Percentiles rank a stretch among this genome's conserved stretches.
These are phyloP conservation scores for Populus alba DNA, from an alignment of 345 rosid species.

Conservation along the genomic window DNA sequence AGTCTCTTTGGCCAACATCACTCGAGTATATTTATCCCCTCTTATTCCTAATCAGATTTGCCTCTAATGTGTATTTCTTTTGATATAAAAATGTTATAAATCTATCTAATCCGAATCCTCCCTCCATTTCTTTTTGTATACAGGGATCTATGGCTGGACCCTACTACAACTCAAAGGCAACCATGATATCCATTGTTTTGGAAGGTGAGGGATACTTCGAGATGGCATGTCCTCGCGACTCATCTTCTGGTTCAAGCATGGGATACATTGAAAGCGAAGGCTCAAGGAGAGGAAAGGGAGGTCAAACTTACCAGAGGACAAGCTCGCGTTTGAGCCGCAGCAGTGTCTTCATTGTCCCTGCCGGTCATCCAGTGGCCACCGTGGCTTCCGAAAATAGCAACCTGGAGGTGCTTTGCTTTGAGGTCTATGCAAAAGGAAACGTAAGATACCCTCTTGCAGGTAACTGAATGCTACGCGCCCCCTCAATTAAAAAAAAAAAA, in stretches of 20 bases:
- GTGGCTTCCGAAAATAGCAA: slow-evolving; percentile 17
- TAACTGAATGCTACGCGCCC: not conserved
- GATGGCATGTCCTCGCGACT: slow-evolving; percentile 23
- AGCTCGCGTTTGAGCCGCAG: slow-evolving; percentile 7
- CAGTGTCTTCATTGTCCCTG: slow-evolving; percentile 16
- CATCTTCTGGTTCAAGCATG: not conserved
- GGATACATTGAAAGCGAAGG: not conserved
- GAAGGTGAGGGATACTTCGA: slow-evolving; percentile 30
- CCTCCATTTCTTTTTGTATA: too few relatives aligned
- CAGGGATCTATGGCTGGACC: slow-evolving; percentile 29
- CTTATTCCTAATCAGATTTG: too few relatives aligned
- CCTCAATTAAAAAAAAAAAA: too few relatives aligned
- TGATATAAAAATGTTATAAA: too few relatives aligned
- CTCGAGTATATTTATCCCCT: not conserved
- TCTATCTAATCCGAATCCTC: too few relatives aligned
- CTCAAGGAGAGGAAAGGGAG: not conserved
- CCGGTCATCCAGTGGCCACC: slow-evolving; percentile 18
- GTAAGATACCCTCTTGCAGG: slow-evolving; percentile 13
- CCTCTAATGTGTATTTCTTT: too few relatives aligned
- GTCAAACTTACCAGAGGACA: not conserved
- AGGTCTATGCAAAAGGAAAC: slow-evolving; percentile 16
- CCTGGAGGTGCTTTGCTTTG: slow-evolving; percentile 18
- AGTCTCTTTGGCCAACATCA: slow-evolving; percentile 22
- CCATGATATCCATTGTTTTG: slow-evolving; percentile 17
- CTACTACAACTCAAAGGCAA: slow-evolving; percentile 18